Conservation (phyloP, 257 asterid genomes). For the Craterostigma plantagineum region DNA sequence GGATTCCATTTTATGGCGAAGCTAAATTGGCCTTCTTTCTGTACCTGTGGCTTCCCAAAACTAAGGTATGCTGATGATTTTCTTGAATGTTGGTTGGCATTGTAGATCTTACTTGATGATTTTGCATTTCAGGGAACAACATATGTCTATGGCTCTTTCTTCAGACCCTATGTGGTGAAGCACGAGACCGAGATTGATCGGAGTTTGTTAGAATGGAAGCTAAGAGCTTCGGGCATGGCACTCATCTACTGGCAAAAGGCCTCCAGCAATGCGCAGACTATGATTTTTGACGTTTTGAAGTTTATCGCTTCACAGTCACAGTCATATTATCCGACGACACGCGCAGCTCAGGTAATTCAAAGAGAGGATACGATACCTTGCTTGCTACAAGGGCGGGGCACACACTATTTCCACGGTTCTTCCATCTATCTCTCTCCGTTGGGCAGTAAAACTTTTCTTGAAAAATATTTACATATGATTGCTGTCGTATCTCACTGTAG, state of each 20-base stretch:
- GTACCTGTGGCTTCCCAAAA: slow-evolving; percentile 85
- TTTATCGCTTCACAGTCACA: slow-evolving; percentile 42
- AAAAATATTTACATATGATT: too few relatives aligned
- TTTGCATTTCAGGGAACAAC: slow-evolving; percentile 60
- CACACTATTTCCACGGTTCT: too few relatives aligned
- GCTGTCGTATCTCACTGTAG: too few relatives aligned
- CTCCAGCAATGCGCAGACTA: slow-evolving; percentile 55
- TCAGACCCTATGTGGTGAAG: slow-evolving; percentile 57
- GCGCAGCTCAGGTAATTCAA: slow-evolving; percentile 43
- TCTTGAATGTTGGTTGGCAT: too few relatives aligned
- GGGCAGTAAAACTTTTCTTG: too few relatives aligned
- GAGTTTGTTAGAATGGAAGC: slow-evolving; percentile 49
- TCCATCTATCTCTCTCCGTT: too few relatives aligned
- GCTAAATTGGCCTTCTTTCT: slow-evolving; percentile 88
- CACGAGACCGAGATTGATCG: slow-evolving; percentile 89
- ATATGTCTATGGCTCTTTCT: slow-evolving; percentile 71
- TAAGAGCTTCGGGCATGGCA: slow-evolving; percentile 66
- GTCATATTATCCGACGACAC: slow-evolving; percentile 23
- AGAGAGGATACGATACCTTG: too few relatives aligned
- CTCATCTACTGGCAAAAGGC: slow-evolving; percentile 43
- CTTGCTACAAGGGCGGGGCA: too few relatives aligned
- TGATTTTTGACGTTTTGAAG: slow-evolving; percentile 54
- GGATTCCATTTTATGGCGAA: slow-evolving; percentile 96
- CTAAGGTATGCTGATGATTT: slow-evolving; percentile 35
- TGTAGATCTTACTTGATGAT: neutral